Conservation (phyloP, 148 eudicot species). For the Rhododendron mucronatum region DNA sequence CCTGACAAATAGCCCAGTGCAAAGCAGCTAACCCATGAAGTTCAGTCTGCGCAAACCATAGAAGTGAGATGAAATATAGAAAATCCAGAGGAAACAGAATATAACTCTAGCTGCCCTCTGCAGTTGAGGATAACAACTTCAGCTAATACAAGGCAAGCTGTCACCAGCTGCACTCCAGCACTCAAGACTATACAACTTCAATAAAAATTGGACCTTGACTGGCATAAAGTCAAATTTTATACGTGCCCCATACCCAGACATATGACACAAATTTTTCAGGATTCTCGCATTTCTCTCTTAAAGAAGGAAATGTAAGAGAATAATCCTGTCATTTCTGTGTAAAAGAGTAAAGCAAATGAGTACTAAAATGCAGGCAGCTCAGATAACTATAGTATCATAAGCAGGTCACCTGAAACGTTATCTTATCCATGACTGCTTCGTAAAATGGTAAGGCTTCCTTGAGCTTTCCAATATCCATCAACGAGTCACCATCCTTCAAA, state of each 20-base stretch:
- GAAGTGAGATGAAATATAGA: neutral
- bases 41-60: neutral
- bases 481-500: slow-evolving; percentile 69
- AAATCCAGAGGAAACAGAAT: slow-evolving; percentile 4
- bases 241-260: neutral
- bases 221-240: neutral
- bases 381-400: slow-evolving; percentile 3
- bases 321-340: neutral
- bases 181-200: neutral
- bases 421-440: slow-evolving; percentile 72
- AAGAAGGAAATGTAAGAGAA: neutral
- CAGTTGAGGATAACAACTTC: neutral
- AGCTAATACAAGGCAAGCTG: neutral
- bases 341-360: neutral
- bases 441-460: slow-evolving; percentile 78
- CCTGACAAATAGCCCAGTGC: slow-evolving; percentile 5
- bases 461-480: slow-evolving; percentile 83
- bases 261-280: neutral
- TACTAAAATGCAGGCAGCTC: neutral
- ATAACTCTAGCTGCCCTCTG: neutral
- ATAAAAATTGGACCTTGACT: neutral
- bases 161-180: neutral
- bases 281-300: neutral
- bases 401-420: slow-evolving; percentile 62
- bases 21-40: slow-evolving; percentile 3